Conservation (phyloP, 2,329 filamentous ascomycete species). For the Fusarium sp. region DNA sequence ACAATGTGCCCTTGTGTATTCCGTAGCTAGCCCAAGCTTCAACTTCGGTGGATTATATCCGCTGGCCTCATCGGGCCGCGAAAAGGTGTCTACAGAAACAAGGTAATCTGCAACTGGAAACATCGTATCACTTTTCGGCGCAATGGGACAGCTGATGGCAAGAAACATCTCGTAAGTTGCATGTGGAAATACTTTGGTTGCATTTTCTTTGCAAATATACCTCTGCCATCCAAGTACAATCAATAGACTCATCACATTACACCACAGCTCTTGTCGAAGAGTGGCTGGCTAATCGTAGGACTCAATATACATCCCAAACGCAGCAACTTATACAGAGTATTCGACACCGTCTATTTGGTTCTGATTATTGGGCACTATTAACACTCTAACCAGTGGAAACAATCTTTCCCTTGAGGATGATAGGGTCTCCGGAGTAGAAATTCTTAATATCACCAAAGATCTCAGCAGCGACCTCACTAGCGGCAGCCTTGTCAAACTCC, state of each 20-base stretch:
- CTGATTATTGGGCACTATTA: not conserved
- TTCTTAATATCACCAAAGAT: conserved; percentile 48
- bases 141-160: not conserved
- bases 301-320: too few species aligned
- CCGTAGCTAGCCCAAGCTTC: too few species aligned
- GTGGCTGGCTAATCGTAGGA: too few species aligned
- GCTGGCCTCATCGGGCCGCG: not conserved
- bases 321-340: too few species aligned
- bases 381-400: conserved; percentile 4
- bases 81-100: not conserved
- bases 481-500: conserved; percentile 31
- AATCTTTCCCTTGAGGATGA: conserved; percentile 43
- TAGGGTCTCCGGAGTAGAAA: conserved; percentile 28
- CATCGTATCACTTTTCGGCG: not conserved
- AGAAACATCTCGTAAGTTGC: not conserved
- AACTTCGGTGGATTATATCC: not conserved
- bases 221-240: too few species aligned
- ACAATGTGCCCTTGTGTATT: too few species aligned
- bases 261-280: too few species aligned
- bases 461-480: conserved; percentile 3
- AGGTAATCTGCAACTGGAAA: not conserved
- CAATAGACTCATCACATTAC: too few species aligned
- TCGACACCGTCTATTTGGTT: not conserved
- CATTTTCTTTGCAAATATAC: too few species aligned
- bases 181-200: not conserved